Conservation (phyloP, 108 stramenopile genomes). For the Fistulifera solaris region DNA sequence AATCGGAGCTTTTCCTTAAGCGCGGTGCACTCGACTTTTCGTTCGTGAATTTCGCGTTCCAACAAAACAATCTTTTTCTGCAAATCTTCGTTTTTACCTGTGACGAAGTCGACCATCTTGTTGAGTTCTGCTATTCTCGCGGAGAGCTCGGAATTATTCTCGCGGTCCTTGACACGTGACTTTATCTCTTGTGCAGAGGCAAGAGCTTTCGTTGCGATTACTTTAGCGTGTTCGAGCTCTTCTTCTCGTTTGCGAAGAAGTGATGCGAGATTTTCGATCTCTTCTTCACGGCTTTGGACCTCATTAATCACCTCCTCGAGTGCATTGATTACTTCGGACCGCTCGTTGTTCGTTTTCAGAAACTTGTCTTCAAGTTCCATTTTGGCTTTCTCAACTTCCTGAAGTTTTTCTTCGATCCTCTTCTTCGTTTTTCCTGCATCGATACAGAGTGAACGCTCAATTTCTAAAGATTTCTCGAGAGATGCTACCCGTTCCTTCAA, state of each 20-base stretch:
- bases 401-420: slow-evolving; percentile 18
- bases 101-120: slow-evolving; percentile 20
- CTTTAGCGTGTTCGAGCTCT: slow-evolving; percentile 49
- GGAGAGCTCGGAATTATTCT: slow-evolving; percentile 14
- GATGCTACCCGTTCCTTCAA: slow-evolving; percentile 20
- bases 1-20: slow-evolving; percentile 23
- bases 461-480: slow-evolving; percentile 19
- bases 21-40: slow-evolving; percentile 26
- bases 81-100: slow-evolving; percentile 29
- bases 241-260: slow-evolving; percentile 34
- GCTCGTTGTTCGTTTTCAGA: slow-evolving; percentile 21
- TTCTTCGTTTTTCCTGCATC: slow-evolving; percentile 16
- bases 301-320: slow-evolving; percentile 48
- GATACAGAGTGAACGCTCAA: slow-evolving; percentile 8
- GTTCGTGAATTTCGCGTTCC: slow-evolving; percentile 30
- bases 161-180: slow-evolving; percentile 27
- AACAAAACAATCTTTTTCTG: slow-evolving; percentile 24
- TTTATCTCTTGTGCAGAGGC: slow-evolving; percentile 45
- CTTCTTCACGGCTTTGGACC: slow-evolving; percentile 43
- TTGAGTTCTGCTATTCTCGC: slow-evolving; percentile 27
- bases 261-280: slow-evolving; percentile 35
- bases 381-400: slow-evolving; percentile 13
- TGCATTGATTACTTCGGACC: slow-evolving; percentile 35
- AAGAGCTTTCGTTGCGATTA: slow-evolving; percentile 48
- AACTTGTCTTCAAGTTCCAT: slow-evolving; percentile 21